Base-by-base conservation (phyloP, 306 rosid species). In the Inga leiocalycina region DNA sequence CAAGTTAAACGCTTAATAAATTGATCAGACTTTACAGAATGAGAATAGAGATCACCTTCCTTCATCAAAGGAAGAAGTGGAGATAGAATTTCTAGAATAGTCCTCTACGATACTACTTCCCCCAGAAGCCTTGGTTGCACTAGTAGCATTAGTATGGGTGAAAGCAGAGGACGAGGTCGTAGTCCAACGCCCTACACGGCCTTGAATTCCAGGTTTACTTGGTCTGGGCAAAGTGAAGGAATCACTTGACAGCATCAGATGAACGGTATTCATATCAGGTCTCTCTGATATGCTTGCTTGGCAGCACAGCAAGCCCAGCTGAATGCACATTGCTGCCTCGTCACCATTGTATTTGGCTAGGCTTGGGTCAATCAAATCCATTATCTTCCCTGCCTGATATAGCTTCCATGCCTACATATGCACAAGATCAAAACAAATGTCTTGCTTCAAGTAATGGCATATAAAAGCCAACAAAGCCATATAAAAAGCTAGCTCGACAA, bases 301-400 rank as follows among this genome's bases (percentile, higher is more conserved):
- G 57, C 93, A 91, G 59, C 95, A 91, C 78, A 90, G 67, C 81
- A 91, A 86, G 9, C 95, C 95, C 43, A 91, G 86, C 43, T 91
- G 95, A 71, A 88, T 69, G 87, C 93, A 90, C 93, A 91, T 89
- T 15, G 93, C 95, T 72, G 88, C 92, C 88, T 91, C 93, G 37
- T 90, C 93, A 11, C 41, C 67, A 65, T 90, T 87, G 90, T 27
- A 88, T 75, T 68, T 88, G 35, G 27, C 64, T 3, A 88, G 81
- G 85, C 59, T 69, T 48, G 90, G 68, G 82, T 91, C 95, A 2
- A 87, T 80, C 62, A 90, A 15, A 35, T 91, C 92, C 81, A 91
- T 32, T 12, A 74, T 11, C 80, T 76, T 87, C 24, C 92, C 89
- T 72, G 37, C 76, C 86, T 91, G 88, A 81, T 88, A 81, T 10